Conservation (phyloP, 441 rosid genomes). For the Viola pubescens region DNA sequence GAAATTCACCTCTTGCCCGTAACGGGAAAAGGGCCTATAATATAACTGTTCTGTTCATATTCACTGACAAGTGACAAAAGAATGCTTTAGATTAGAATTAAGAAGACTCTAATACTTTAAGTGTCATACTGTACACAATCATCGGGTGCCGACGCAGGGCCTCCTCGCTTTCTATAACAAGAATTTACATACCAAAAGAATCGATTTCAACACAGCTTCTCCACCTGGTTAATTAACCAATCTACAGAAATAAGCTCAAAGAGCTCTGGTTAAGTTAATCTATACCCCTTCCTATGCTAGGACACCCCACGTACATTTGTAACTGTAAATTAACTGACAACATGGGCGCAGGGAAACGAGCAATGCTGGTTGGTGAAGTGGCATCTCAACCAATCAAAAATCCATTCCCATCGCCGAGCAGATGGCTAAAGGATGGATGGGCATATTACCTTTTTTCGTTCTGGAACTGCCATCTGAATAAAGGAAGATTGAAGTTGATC, state of each 20-base stretch:
- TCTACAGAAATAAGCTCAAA: slow-evolving; percentile 20
- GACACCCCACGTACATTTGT: slow-evolving; percentile 1
- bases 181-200: slow-evolving; percentile 27
- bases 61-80: too few relatives aligned
- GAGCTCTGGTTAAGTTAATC: slow-evolving; percentile 18
- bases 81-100: too few relatives aligned
- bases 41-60: too few relatives aligned
- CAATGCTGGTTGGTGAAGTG: not conserved
- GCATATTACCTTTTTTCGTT: slow-evolving; percentile 12
- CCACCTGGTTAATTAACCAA: slow-evolving; percentile 31
- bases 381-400: slow-evolving; percentile 7
- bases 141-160: slow-evolving; percentile 13
- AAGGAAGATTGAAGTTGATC: not conserved
- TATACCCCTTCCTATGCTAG: slow-evolving; percentile 18
- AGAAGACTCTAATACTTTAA: slow-evolving; percentile 9
- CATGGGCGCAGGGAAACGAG: slow-evolving; percentile 12
- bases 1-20: too few relatives aligned
- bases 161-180: slow-evolving; percentile 16
- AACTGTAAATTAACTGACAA: slow-evolving; percentile 16
- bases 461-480: slow-evolving; percentile 17
- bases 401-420: slow-evolving; percentile 7
- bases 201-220: slow-evolving; percentile 15
- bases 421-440: not conserved
- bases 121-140: slow-evolving; percentile 26
- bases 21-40: too few relatives aligned